Evolutionary conservation across 1,284 basidiomycete species (phyloP).

Genomic region (Naganishia liquefaciens): DNA sequence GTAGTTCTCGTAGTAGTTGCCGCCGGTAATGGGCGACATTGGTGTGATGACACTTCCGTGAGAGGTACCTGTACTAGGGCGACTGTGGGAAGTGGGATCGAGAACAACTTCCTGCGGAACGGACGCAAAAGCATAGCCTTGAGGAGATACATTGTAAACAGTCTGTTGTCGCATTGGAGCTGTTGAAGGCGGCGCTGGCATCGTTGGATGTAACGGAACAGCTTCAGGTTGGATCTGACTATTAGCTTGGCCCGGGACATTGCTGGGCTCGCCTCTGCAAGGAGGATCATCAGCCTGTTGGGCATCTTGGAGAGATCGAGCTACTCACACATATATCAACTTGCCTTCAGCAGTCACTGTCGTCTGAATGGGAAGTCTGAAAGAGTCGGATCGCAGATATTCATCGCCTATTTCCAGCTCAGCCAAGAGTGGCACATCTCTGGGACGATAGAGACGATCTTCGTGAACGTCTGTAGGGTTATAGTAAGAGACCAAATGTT

Average conservation of each 20-base stretch:
- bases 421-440: conserved; percentile 82
- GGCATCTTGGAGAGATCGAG: not conserved
- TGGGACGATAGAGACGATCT: conserved; percentile 82
- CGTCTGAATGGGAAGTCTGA: conserved; percentile 83
- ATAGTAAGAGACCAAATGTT: conserved; percentile 97
- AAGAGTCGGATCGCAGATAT: conserved; percentile 86
- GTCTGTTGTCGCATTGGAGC: conserved; percentile 16
- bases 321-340: conserved; percentile 66
- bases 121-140: conserved; percentile 11
- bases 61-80: conserved; percentile 18
- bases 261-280: conserved; percentile 18
- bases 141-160: conserved; percentile 5
- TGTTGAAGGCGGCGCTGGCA: conserved; percentile 11
- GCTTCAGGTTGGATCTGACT: conserved; percentile 13
- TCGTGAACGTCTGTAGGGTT: conserved; percentile 85
- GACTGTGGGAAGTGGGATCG: conserved; percentile 20
- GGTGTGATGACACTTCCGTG: conserved; percentile 21
- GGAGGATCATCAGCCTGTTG: not conserved
- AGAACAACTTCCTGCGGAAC: conserved; percentile 19
- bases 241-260: conserved; percentile 17
- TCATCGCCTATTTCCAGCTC: conserved; percentile 82
- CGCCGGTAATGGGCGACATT: conserved; percentile 15
- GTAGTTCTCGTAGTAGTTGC: conserved; percentile 25
- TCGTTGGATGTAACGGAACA: not conserved
- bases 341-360: conserved; percentile 79